A percentile compares a stretch with the other conserved stretches of the same genome.
Conservation (phyloP, 495 filamentous ascomycete genomes). For the Xanthoparmelia taractica region DNA sequence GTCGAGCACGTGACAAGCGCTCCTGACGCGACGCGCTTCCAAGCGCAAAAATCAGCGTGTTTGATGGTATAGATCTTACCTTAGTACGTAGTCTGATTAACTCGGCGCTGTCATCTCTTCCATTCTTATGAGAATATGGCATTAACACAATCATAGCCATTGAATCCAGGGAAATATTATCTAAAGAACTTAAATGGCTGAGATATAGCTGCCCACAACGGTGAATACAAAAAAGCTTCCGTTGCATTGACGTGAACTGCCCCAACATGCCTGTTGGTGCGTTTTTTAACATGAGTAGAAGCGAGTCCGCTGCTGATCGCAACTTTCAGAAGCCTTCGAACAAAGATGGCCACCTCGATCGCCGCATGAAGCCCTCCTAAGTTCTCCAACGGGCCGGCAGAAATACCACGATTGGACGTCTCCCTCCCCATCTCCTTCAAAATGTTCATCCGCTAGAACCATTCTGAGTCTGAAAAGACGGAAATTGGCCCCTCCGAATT, state of each 20-base stretch:
- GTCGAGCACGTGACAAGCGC: constrained; percentile 13
- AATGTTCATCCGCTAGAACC: constrained; percentile 39
- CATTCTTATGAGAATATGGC: neutral
- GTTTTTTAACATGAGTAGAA: neutral
- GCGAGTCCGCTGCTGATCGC: neutral
- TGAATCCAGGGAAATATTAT: neutral
- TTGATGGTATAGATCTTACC: no score
- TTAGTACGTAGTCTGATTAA: neutral
- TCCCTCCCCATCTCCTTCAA: constrained; percentile 58
- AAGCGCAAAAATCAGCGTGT: neutral
- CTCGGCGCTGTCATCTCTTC: neutral
- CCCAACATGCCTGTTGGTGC: constrained; percentile 5
- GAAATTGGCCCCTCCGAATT: constrained; percentile 10
- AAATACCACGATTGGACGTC: constrained; percentile 55
- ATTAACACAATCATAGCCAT: neutral
- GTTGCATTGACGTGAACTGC: neutral
- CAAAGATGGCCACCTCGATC: constrained; percentile 80
- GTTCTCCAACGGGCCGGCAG: constrained; percentile 71
- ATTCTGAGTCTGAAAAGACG: constrained; percentile 33
- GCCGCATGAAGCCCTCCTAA: constrained; percentile 73
- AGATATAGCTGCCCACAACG: neutral
- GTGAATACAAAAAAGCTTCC: neutral
- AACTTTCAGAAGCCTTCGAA: constrained; percentile 28
- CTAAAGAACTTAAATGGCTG: neutral
- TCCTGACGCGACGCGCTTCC: neutral